Conservation (phyloP, 2,329 filamentous ascomycete species). For the Hypoxylon sp. region DNA sequence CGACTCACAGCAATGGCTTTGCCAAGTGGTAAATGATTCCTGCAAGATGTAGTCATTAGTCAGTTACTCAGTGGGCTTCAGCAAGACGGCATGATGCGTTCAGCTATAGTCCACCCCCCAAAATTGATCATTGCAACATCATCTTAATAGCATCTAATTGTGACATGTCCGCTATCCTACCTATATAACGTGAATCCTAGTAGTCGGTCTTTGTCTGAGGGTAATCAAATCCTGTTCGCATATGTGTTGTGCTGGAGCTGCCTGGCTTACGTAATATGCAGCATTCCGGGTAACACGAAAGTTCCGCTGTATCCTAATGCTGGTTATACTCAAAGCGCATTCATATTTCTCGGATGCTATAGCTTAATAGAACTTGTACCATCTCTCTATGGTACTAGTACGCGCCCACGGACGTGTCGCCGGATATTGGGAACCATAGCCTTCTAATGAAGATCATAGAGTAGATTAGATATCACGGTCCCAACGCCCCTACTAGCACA, state of each 20-base stretch:
- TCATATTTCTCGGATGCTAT: too few relatives aligned
- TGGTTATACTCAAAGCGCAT: too few relatives aligned
- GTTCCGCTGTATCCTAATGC: too few relatives aligned
- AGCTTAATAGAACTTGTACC: too few relatives aligned
- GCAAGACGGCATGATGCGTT: conserved; percentile 23
- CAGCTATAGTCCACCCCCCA: conserved; percentile 31
- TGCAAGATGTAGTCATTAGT: conserved; percentile 29
- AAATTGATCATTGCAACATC: conserved; percentile 39
- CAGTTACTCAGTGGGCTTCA: conserved; percentile 33
- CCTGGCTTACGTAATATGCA: not conserved
- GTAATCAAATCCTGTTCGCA: not conserved
- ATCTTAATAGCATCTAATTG: not conserved
- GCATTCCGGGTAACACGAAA: not conserved
- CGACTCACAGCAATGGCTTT: conserved; percentile 32
- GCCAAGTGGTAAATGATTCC: conserved; percentile 46
- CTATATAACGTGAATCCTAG: not conserved
- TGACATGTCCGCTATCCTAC: not conserved
- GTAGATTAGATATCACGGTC: too few relatives aligned
- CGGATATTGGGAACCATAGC: too few relatives aligned
- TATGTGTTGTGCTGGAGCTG: not conserved
- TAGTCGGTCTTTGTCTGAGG: not conserved
- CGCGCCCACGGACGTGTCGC: too few relatives aligned
- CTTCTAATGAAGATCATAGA: too few relatives aligned
- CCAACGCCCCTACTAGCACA: too few relatives aligned
- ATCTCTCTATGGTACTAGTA: too few relatives aligned